Evolutionary conservation across 2,329 filamentous ascomycete genomes (phyloP).

Genomic region (Colletotrichum gloeosporioides): DNA sequence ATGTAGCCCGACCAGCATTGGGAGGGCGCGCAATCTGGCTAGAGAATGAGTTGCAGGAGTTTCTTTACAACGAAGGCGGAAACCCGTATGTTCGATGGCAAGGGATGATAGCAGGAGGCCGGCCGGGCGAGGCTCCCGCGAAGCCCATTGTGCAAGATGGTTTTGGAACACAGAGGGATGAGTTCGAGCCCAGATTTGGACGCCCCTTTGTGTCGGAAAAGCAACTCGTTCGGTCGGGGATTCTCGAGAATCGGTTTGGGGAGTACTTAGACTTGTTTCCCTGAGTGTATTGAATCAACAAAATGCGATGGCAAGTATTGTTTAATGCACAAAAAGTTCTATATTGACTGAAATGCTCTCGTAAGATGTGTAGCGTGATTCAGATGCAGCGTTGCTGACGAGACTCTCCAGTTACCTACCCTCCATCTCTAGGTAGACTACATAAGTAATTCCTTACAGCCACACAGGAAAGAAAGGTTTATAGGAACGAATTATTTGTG

Average conservation of each 20-base stretch:
- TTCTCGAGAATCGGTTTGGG: background rate
- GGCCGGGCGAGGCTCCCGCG: background rate
- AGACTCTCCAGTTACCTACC: no score
- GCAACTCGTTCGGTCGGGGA: background rate
- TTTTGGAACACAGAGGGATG: background rate
- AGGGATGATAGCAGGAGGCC: background rate
- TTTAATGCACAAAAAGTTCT: accelerated
- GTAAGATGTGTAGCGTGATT: no score
- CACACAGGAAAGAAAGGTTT: no score
- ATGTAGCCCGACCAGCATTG: background rate
- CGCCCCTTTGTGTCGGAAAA: background rate
- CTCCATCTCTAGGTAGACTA: no score
- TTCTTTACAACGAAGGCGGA: conserved; percentile 27
- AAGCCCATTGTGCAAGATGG: background rate
- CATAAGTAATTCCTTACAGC: no score
- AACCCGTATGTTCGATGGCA: conserved; percentile 22
- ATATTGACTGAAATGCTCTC: no score
- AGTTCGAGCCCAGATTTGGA: background rate
- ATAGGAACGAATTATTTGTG: accelerated
- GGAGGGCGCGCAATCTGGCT: background rate
- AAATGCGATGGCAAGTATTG: no score
- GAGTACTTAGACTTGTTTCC: background rate
- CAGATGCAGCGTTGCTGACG: no score
- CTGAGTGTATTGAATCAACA: background rate
- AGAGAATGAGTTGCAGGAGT: conserved; percentile 19